A percentile compares a stretch with the other conserved stretches of the same genome.
Conservation (phyloP, 257 asterid genomes). For the Coffea canephora region DNA sequence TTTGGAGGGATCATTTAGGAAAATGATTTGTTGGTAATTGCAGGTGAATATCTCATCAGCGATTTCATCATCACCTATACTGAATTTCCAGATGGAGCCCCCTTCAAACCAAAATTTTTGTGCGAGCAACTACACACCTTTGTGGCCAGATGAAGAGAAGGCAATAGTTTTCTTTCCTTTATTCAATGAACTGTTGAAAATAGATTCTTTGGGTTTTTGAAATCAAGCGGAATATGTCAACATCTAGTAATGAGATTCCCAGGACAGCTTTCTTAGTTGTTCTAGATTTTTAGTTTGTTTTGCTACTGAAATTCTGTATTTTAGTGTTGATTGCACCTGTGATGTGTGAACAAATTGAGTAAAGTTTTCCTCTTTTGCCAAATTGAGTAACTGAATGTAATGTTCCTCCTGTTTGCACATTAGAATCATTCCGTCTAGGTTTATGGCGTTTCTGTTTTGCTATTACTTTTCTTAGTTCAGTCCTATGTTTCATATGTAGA, state of each 20-base stretch:
- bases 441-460: not conserved
- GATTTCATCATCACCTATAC: slow-evolving; percentile 50
- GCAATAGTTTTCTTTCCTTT: slow-evolving; percentile 24
- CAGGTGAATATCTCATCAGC: slow-evolving; percentile 60
- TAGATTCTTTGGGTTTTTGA: not conserved
- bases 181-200: not conserved
- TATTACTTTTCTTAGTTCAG: not conserved
- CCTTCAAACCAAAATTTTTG: slow-evolving; percentile 93
- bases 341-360: not conserved
- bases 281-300: not conserved
- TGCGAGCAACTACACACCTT: slow-evolving; percentile 37
- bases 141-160: slow-evolving; percentile 69
- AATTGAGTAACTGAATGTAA: not conserved
- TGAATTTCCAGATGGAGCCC: slow-evolving; percentile 78
- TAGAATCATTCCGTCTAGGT: not conserved
- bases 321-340: not conserved
- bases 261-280: not conserved
- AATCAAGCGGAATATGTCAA: not conserved
- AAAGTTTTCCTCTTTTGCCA: not conserved
- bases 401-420: not conserved
- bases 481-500: not conserved
- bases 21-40: slow-evolving; percentile 14
- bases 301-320: not conserved
- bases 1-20: not conserved
- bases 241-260: slow-evolving; percentile 1